A percentile compares a stretch with the other conserved stretches of the same genome.
These are phyloP conservation scores for Cystobasidium slooffiae DNA, from an alignment of 1,284 basidiomycete species.

Conservation along the genomic window DNA sequence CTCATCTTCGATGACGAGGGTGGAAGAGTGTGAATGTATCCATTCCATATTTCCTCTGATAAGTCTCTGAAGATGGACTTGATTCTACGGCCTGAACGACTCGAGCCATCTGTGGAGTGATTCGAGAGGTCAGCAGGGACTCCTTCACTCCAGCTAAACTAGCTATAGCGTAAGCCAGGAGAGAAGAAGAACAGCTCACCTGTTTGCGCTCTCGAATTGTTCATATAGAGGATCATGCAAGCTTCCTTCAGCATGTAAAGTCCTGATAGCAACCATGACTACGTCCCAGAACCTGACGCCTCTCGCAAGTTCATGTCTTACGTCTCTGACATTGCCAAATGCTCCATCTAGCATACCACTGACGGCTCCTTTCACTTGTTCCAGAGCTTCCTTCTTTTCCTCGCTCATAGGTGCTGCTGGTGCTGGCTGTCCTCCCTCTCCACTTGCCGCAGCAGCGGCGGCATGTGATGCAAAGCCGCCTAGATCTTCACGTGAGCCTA, in stretches of 20 bases:
- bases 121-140: background rate
- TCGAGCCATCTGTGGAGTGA: slow-evolving; percentile 28
- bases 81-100: slow-evolving; percentile 31
- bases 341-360: slow-evolving; percentile 90
- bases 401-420: slow-evolving; percentile 63
- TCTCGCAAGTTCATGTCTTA: slow-evolving; percentile 84
- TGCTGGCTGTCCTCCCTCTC: slow-evolving; percentile 69
- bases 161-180: slow-evolving; percentile 34
- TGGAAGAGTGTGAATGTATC: no score
- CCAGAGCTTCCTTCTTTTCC: slow-evolving; percentile 72
- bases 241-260: slow-evolving; percentile 73
- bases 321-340: slow-evolving; percentile 84
- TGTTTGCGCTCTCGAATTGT: slow-evolving; percentile 92
- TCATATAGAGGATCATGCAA: slow-evolving; percentile 81
- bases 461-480: slow-evolving; percentile 79
- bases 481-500: slow-evolving; percentile 29
- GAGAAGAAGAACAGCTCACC: slow-evolving; percentile 71
- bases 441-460: background rate
- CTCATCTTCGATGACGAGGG: no score
- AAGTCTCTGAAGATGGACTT: background rate
- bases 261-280: slow-evolving; percentile 83
- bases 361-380: slow-evolving; percentile 81
- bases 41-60: no score
- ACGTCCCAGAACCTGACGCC: slow-evolving; percentile 99
- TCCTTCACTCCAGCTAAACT: background rate